Conservation (phyloP, 371 early-diverging fungal genomes). For the Syncephalastrum contaminatum region DNA sequence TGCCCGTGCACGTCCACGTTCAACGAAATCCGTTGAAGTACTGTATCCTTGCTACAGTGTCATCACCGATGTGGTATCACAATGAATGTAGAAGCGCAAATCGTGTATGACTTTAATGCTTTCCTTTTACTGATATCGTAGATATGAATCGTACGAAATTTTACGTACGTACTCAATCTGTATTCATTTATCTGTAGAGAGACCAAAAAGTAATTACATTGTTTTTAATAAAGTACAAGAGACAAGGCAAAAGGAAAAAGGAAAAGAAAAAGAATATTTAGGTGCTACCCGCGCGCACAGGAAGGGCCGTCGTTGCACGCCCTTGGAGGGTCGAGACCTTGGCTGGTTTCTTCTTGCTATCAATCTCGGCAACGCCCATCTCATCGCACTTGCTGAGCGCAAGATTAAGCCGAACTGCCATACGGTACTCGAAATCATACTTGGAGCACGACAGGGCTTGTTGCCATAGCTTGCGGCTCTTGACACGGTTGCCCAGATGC, state of each 20-base stretch:
- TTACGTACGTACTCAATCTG: too few relatives aligned
- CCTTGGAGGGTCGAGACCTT: conserved; percentile 12
- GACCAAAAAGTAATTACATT: too few relatives aligned
- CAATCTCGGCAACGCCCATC: conserved; percentile 16
- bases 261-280: background rate
- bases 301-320: conserved; percentile 4
- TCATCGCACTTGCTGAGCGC: conserved; percentile 28
- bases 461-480: conserved; percentile 30
- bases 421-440: conserved; percentile 27
- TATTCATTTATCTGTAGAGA: too few relatives aligned
- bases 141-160: too few relatives aligned
- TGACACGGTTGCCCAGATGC: conserved; percentile 36
- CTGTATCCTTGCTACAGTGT: too few relatives aligned
- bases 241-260: background rate
- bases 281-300: too few relatives aligned
- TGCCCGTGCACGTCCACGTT: too few relatives aligned
- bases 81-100: too few relatives aligned
- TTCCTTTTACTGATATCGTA: too few relatives aligned
- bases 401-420: conserved; percentile 22
- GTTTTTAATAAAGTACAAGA: background rate
- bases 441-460: conserved; percentile 23
- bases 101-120: too few relatives aligned
- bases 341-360: conserved; percentile 13
- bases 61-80: too few relatives aligned
- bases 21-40: too few relatives aligned